Conservation (phyloP, 768 basidiomycete genomes). For the Infundibulicybe gibba region DNA sequence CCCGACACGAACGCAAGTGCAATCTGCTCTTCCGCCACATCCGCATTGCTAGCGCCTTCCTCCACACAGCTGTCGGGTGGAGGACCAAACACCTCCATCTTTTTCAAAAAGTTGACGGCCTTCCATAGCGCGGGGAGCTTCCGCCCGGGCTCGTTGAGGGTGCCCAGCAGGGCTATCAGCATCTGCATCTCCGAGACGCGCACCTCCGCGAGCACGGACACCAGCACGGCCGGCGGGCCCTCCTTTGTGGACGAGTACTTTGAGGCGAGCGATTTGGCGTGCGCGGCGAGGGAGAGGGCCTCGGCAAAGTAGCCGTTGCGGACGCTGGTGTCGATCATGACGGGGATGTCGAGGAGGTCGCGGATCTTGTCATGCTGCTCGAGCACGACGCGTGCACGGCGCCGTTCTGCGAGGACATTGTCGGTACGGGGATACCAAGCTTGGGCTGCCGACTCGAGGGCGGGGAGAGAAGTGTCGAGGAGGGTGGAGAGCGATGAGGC, state of each 20-base stretch:
- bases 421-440: conserved; percentile 75
- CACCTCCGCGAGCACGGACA: conserved; percentile 64
- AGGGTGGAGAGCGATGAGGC: conserved; percentile 71
- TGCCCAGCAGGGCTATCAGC: conserved; percentile 72
- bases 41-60: conserved; percentile 1
- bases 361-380: conserved; percentile 93
- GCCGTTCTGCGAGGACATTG: conserved; percentile 67
- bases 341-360: conserved; percentile 87
- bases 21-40: conserved; percentile 12
- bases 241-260: conserved; percentile 26
- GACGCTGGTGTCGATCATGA: conserved; percentile 90
- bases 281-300: conserved; percentile 79
- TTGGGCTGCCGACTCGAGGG: conserved; percentile 68
- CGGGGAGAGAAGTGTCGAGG: conserved; percentile 64
- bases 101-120: conserved; percentile 80
- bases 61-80: neutral
- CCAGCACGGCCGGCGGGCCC: conserved; percentile 40
- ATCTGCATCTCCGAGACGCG: conserved; percentile 67
- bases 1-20: conserved; percentile 1
- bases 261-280: conserved; percentile 51
- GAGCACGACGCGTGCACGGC: conserved; percentile 78
- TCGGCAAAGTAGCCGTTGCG: conserved; percentile 91
- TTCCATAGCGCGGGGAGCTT: conserved; percentile 92
- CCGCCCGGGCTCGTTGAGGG: conserved; percentile 75
- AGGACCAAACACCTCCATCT: conserved; percentile 63